These are phyloP conservation scores for Aureobasidium vineae DNA, from an alignment of 2,329 filamentous ascomycete species.

Conservation along the genomic window DNA sequence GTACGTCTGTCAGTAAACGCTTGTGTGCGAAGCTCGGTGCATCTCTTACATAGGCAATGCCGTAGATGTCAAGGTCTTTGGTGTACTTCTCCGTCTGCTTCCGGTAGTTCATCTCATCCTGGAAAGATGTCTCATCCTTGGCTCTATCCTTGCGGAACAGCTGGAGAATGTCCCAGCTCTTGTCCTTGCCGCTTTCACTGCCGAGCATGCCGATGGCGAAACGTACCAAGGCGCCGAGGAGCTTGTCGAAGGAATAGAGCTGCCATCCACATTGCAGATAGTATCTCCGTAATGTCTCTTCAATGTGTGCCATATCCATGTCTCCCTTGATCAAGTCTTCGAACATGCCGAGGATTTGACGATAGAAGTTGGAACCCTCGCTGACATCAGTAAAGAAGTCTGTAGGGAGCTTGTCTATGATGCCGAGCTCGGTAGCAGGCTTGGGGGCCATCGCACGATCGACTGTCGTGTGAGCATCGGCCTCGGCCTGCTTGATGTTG, in stretches of 20 bases:
- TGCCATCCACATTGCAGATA: constrained; percentile 91
- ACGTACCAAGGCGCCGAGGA: constrained; percentile 76
- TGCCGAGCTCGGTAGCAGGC: constrained; percentile 77
- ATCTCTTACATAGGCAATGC: constrained; percentile 79
- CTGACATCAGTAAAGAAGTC: constrained; percentile 71
- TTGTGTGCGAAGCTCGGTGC: neutral
- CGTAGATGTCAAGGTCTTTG: constrained; percentile 89
- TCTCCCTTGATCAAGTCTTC: constrained; percentile 78
- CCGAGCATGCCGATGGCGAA: constrained; percentile 81
- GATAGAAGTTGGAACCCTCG: constrained; percentile 72
- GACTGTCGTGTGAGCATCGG: constrained; percentile 70
- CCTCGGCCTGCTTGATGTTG: constrained; percentile 77
- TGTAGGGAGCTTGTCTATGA: constrained; percentile 71
- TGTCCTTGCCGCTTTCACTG: constrained; percentile 81
- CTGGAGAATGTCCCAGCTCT: constrained; percentile 84
- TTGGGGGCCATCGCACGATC: constrained; percentile 70
- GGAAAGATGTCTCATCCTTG: constrained; percentile 81
- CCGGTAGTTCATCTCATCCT: constrained; percentile 83
- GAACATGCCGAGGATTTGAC: constrained; percentile 78
- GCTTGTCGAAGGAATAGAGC: constrained; percentile 87
- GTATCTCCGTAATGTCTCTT: constrained; percentile 87
- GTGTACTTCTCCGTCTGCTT: constrained; percentile 91
- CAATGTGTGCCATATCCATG: constrained; percentile 76
- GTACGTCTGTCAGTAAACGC: constrained; percentile 35
- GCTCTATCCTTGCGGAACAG: constrained; percentile 80